Conservation (phyloP, 345 rosid genomes). For the Schrenkiella parvula region DNA sequence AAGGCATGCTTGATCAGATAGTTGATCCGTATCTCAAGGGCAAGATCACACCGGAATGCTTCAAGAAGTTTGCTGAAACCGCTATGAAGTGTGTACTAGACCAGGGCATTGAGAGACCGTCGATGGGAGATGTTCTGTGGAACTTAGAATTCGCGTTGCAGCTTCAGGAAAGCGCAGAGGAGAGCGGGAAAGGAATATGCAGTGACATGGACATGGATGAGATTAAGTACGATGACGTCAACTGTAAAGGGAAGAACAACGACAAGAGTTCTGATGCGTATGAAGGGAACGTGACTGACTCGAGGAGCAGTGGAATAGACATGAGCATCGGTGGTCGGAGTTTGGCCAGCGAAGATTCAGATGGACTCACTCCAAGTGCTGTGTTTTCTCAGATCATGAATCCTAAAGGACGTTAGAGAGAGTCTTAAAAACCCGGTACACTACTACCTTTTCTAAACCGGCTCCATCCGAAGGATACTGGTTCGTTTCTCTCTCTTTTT, state of each 20-base stretch:
- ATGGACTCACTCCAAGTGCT: constrained; percentile 89
- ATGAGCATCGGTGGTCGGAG: constrained; percentile 96
- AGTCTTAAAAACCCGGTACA: neutral
- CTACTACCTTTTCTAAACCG: neutral
- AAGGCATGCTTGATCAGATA: constrained; percentile 87
- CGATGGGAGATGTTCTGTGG: constrained; percentile 99
- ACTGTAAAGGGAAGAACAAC: constrained; percentile 58
- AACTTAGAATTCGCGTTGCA: constrained; percentile 96
- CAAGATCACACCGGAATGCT: constrained; percentile 80
- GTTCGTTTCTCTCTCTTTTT: constrained; percentile 10
- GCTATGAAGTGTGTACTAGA: constrained; percentile 94
- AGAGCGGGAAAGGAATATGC: constrained; percentile 58
- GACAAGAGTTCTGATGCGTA: constrained; percentile 41
- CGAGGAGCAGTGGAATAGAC: constrained; percentile 86
- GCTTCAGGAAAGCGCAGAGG: constrained; percentile 95
- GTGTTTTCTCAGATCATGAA: constrained; percentile 99
- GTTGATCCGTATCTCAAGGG: constrained; percentile 80
- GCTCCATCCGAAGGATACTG: constrained; percentile 16
- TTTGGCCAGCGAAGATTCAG: constrained; percentile 90
- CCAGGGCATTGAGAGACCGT: constrained; percentile 84
- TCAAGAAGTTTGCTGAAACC: constrained; percentile 90
- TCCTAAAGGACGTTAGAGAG: constrained; percentile 88
- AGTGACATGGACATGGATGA: constrained; percentile 48
- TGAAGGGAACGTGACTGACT: constrained; percentile 63
- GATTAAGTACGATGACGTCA: constrained; percentile 38